These are phyloP conservation scores for Microbotryum violaceum DNA, from an alignment of 1,284 basidiomycete genomes.

Conservation along the genomic window DNA sequence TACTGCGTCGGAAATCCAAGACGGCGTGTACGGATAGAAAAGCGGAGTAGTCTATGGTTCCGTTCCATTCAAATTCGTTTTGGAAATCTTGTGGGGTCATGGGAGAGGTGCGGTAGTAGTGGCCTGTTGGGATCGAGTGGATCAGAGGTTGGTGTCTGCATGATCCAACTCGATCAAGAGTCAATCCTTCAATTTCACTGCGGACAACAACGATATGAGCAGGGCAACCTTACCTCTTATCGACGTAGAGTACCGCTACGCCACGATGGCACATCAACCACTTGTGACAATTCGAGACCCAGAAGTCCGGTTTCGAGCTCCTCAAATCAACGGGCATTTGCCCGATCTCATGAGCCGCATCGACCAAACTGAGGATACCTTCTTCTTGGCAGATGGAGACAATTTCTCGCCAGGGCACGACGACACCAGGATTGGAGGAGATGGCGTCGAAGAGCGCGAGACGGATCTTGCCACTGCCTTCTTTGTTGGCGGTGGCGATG, in stretches of 20 bases:
- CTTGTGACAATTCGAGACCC: constrained; percentile 36
- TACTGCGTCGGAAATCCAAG: constrained; percentile 27
- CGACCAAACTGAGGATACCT: constrained; percentile 36
- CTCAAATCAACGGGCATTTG: constrained; percentile 37
- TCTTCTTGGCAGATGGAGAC: constrained; percentile 33
- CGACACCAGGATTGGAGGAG: constrained; percentile 37
- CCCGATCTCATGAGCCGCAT: constrained; percentile 41
- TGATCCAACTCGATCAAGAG: not conserved
- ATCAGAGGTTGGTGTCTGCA: constrained; percentile 29
- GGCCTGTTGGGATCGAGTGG: constrained; percentile 22
- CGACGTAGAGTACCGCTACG: constrained; percentile 38
- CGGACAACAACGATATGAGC: not conserved
- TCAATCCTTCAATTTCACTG: constrained; percentile 11
- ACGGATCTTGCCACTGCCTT: constrained; percentile 29
- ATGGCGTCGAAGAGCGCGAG: constrained; percentile 40
- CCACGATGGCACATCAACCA: constrained; percentile 38
- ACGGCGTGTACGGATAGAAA: constrained; percentile 16
- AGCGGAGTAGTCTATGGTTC: constrained; percentile 19
- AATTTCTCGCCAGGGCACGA: constrained; percentile 38
- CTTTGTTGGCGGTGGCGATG: constrained; percentile 17
- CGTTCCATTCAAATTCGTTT: constrained; percentile 15
- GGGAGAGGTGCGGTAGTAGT: constrained; percentile 6
- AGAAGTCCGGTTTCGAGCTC: constrained; percentile 38
- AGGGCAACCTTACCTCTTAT: constrained; percentile 11
- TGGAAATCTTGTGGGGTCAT: not conserved